Base-by-base conservation (phyloP, 441 rosid species). In the Theobroma grandiflorum region DNA sequence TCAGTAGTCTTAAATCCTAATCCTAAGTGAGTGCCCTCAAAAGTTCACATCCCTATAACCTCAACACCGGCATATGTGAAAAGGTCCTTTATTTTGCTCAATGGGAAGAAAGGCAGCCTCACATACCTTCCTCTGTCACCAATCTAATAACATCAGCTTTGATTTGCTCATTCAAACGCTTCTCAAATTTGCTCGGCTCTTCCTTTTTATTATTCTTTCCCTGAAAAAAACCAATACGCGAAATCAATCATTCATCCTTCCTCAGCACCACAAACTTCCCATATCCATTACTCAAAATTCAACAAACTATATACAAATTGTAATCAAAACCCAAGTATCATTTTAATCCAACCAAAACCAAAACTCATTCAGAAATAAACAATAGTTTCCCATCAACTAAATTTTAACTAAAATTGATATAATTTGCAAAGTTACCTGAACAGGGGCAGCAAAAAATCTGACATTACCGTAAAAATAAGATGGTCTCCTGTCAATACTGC, bases 71-170 rank as follows among this genome's bases (percentile, higher is more conserved):
- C 61, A 64, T 31, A 14, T 18, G 4, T 5, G 43, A 9, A n/a
- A 76, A 33, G 14, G 38, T 33, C 45, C 62, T 35, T 62, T 6
- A 43, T 61, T 63, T 45, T 22, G 14, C 3, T 47, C 42, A 35
- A 57, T 31, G 42, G 15, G 8, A 64, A 26, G 43, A n/a, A 49
- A 65, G 20, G 65, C 55, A 47, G 9, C 4, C 4, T 47, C 7
- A 61, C 71, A 2, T 86, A 93, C 97, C 95, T 70, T 89, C 91
- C 8, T 85, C 95, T 10, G 45, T 73, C 69, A 91, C 97, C 35
- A 93, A 86, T 85, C 97, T 84, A 40, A 93, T 85, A 80, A 59
- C 33, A 18, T 16, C 77, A 64, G 87, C 90, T 38, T 40, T 79
- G 61, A 93, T 90, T 71, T 90, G 67, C 16, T 83, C 88, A 79